These are phyloP conservation scores for Arthrobotrys iridis DNA, from an alignment of 2,329 filamentous ascomycete genomes.

Conservation along the genomic window DNA sequence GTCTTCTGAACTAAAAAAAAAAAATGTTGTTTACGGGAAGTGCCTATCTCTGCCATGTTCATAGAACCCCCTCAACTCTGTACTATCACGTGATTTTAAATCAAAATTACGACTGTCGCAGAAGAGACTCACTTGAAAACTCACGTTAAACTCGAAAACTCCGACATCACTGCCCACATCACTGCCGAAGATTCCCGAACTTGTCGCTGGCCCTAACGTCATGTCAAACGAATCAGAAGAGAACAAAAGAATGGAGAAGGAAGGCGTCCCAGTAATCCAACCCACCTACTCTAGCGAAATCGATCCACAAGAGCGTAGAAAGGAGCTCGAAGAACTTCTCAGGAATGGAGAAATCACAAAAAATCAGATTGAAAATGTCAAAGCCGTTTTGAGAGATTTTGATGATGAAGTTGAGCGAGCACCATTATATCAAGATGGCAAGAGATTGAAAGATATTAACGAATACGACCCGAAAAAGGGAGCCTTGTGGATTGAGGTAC, in stretches of 20 bases:
- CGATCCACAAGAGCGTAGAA: slow-evolving; percentile 29
- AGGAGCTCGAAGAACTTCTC: slow-evolving; percentile 34
- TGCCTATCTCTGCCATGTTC: too few relatives aligned
- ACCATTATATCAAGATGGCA: slow-evolving; percentile 27
- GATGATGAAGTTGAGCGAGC: slow-evolving; percentile 25
- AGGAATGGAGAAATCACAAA: slow-evolving; percentile 26
- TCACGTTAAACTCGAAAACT: too few relatives aligned
- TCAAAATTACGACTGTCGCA: too few relatives aligned
- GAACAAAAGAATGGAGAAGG: slow-evolving; percentile 18
- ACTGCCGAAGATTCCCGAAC: too few relatives aligned
- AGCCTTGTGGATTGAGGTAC: slow-evolving; percentile 37
- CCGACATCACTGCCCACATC: too few relatives aligned
- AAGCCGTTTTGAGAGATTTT: slow-evolving; percentile 31
- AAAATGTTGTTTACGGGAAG: too few relatives aligned
- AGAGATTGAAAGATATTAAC: slow-evolving; percentile 24
- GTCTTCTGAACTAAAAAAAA: too few relatives aligned
- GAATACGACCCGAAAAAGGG: slow-evolving; percentile 23
- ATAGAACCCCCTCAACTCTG: too few relatives aligned
- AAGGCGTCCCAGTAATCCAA: slow-evolving; percentile 25
- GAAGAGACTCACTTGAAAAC: too few relatives aligned
- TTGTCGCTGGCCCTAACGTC: slow-evolving; percentile 12
- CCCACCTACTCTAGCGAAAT: slow-evolving; percentile 26
- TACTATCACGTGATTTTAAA: too few relatives aligned
- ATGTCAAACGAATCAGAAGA: slow-evolving; percentile 26
- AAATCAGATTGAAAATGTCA: slow-evolving; percentile 40